A percentile compares a stretch with the other conserved stretches of the same genome.
Conservation (phyloP, 257 asterid genomes). For the Mentha longifolia region DNA sequence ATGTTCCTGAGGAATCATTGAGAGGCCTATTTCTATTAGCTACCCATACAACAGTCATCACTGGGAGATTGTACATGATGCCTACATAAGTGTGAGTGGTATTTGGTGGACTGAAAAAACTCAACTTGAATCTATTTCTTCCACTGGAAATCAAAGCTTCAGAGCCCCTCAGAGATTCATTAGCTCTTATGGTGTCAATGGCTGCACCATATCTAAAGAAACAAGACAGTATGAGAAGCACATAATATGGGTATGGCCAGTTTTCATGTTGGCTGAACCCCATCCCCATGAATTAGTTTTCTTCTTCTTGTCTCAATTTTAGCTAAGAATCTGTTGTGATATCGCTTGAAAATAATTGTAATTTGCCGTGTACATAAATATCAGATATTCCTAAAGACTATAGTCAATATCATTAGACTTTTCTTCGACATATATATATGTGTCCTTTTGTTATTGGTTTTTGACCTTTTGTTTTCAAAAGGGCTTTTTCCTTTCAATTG, state of each 20-base stretch:
- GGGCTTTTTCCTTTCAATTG: too few species aligned
- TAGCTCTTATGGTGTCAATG: background rate
- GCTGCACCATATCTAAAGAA: background rate
- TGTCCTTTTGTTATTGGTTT: background rate
- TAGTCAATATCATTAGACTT: background rate
- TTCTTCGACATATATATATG: background rate
- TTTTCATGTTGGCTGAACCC: background rate
- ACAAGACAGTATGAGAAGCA: background rate
- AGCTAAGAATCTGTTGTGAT: too few species aligned
- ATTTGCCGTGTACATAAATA: too few species aligned
- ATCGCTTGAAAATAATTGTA: too few species aligned
- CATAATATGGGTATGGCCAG: background rate
- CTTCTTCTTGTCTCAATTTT: background rate
- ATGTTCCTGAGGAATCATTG: background rate
- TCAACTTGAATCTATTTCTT: conserved; percentile 8
- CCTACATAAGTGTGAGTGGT: conserved; percentile 42
- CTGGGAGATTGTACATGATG: conserved; percentile 42
- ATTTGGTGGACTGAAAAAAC: background rate
- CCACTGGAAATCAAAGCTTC: conserved; percentile 40
- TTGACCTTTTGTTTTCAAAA: too few species aligned
- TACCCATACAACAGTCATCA: conserved; percentile 7
- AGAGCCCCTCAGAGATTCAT: conserved; percentile 36
- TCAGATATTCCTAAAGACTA: too few species aligned
- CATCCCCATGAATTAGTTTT: background rate
- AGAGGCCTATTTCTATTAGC: background rate